phyloP scores from a whole-genome alignment of 345 rosid genomes.

The Combretum micranthum region DNA sequence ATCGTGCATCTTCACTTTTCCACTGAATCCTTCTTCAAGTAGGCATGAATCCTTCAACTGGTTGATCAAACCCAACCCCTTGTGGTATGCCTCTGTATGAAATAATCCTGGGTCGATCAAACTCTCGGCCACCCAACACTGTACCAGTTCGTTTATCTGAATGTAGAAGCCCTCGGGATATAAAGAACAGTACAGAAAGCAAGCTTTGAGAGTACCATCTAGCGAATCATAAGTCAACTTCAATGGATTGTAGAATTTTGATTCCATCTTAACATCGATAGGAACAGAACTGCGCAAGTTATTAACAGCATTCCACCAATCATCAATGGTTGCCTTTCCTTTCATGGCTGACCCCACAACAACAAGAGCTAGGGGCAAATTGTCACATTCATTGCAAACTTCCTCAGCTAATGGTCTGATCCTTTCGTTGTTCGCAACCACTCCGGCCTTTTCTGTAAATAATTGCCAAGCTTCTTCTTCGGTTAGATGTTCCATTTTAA shows the following conservation, averaged over 20 bases:
- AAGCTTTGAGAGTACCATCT: conserved; percentile 15
- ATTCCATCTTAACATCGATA: conserved; percentile 19
- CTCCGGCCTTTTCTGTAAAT: conserved; percentile 15
- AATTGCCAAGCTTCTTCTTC: conserved; percentile 23
- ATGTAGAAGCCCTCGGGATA: conserved; percentile 40
- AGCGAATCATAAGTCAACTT: conserved; percentile 33
- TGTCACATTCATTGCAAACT: conserved; percentile 27
- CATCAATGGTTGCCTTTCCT: conserved; percentile 12
- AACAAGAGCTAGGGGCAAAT: conserved; percentile 43
- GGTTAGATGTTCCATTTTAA: conserved; percentile 12
- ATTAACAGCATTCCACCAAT: conserved; percentile 33
- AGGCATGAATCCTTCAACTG: too few relatives aligned
- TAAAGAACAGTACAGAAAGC: conserved; percentile 39
- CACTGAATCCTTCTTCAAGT: too few relatives aligned
- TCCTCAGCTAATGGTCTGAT: conserved; percentile 19
- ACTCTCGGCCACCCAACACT: conserved; percentile 31
- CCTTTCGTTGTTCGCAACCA: conserved; percentile 7
- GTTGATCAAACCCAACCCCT: too few relatives aligned
- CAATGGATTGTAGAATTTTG: conserved; percentile 24
- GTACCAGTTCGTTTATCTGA: conserved; percentile 19
- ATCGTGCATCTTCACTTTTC: too few relatives aligned
- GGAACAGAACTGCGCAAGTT: conserved; percentile 28
- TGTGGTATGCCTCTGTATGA: conserved; percentile 5
- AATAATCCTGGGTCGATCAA: conserved; percentile 22
- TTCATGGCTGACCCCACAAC: conserved; percentile 37